These are phyloP conservation scores for Cryptococcus depauperatus DNA, from an alignment of 1,284 basidiomycete genomes.

Conservation along the genomic window DNA sequence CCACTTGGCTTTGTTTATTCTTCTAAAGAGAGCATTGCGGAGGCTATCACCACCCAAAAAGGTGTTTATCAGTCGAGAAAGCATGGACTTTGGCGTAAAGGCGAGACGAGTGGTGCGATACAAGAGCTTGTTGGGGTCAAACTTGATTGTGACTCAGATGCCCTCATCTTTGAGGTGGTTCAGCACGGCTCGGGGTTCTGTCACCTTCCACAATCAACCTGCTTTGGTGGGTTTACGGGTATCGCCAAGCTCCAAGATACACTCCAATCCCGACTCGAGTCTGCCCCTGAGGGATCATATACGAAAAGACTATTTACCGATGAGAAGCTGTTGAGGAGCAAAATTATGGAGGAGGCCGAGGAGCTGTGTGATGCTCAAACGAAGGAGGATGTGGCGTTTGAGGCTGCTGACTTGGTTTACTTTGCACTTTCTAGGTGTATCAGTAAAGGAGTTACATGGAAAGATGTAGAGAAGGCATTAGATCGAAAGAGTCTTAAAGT, in stretches of 20 bases:
- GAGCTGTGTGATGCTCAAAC: constrained; percentile 82
- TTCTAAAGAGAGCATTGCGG: constrained; percentile 75
- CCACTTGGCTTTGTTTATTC: constrained; percentile 95
- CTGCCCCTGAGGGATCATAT: constrained; percentile 85
- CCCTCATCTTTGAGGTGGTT: constrained; percentile 82
- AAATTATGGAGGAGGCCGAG: constrained; percentile 97
- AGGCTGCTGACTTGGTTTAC: constrained; percentile 92
- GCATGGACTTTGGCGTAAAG: constrained; percentile 94
- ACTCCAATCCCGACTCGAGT: constrained; percentile 61
- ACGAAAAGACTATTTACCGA: constrained; percentile 84
- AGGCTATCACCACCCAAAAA: constrained; percentile 78
- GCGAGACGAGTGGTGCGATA: constrained; percentile 88
- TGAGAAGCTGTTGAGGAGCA: constrained; percentile 69
- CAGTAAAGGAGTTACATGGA: constrained; percentile 70
- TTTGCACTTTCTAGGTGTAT: constrained; percentile 86
- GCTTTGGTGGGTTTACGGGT: constrained; percentile 67
- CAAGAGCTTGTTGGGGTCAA: constrained; percentile 79
- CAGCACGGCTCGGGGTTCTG: constrained; percentile 92
- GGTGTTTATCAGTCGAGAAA: constrained; percentile 96
- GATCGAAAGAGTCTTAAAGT: constrained; percentile 83
- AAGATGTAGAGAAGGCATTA: constrained; percentile 77
- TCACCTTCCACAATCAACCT: constrained; percentile 75
- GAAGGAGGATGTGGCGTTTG: constrained; percentile 83
- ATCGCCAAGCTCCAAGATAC: constrained; percentile 76
- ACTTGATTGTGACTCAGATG: constrained; percentile 88